Evolutionary conservation across 768 basidiomycete genomes (phyloP), one percentile per base, ranked within the genome.

Genomic region (Trametes punicea): DNA sequence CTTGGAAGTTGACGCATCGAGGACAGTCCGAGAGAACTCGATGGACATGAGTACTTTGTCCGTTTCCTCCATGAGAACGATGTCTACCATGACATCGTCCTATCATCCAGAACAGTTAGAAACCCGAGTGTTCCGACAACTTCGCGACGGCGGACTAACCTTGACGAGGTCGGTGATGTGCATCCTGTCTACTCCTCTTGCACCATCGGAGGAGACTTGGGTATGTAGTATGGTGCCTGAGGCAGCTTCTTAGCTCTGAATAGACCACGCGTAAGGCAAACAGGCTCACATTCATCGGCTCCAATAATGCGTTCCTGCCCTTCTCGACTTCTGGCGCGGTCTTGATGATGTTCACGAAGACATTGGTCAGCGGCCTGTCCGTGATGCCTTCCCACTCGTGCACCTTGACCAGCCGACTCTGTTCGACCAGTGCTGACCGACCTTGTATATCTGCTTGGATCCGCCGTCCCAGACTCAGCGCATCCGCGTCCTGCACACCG

Each of bases 261-360:
- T 27, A 21, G 6, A 7, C 6, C n/a, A 9, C 15, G 5, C 26
- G 2, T 23, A 21, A 20, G 39, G 23, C 21, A 8, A 27, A 4
- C 20, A 23, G 6, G 64, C 67, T 62, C 47, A 78, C 78, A 42
- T 73, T 63, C n/a, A 74, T 67, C 2, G 69, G 66, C 41, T 67
- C 56, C 4, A 77, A 63, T 18, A 75, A 20, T 6, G 21, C 21
- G 38, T 31, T 39, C 27, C 21, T 52, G 51, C 40, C 51, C 11
- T 46, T 57, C 13, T 51, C 51, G 25, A 56, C 55, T 18, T 71
- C 69, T 16, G 71, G 70, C 13, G 69, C 64, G 31, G 69, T 55
- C 62, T 71, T 74, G 52, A 79, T 65, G 18, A 80, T 67, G 49
- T 80, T 79, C 39, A 80, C 69, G 46, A 69, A 74, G 23, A 77